Base-by-base conservation (phyloP, 2,329 filamentous ascomycete species). In the Pseudogymnoascus sp. region DNA sequence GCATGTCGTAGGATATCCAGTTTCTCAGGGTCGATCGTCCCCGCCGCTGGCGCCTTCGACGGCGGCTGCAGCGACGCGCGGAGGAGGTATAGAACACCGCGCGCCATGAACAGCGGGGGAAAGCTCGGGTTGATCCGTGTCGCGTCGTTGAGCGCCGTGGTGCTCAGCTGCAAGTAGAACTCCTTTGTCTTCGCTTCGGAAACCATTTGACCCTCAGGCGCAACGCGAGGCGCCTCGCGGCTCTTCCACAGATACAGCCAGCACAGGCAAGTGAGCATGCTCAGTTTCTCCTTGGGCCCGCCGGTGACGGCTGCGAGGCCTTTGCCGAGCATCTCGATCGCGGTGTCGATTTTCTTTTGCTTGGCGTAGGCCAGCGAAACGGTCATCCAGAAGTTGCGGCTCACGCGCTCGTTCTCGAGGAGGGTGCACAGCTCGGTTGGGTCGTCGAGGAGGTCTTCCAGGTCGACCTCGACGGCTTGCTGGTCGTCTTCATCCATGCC, bases 311-410 rank as follows among this genome's bases (percentile, higher is more conserved):
- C 84, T 33, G 76, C 74, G 60, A 86, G 74, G 35, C 84, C 85
- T 70, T 85, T 84, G 57, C 85, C 83, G 66, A 87, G 76, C 77
- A 86, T 85, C 72, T 87, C 84, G 67, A 87, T 86, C 61, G 84
- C 83, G 75, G 94, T 89, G 70, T 96, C 92, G 63, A 94, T 83
- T 75, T 95, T 95, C 70, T 87, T 86, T 75, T 96, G 90, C 76
- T 97, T 99, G 38, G 94, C 92, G 71, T 99, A 99, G 55, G 92
- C 92, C 61, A 97, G 80, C 39, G 95, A 89, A 65, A 97, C 94
- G n/a, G 90, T 92, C 79, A 99, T 92, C 95, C 95, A 99, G 67
- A 95, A 95, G 58, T 86, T 90, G 68, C 92, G 91, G 35, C 90
- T 88, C 13, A 91, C 92, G 69, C 87, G 85, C 73, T 99, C 95